A percentile compares a stretch with the other conserved stretches of the same genome.
Evolutionary conservation across 176 grass and related monocot genomes (phyloP).

Genomic region (Aegilops speltoides): DNA sequence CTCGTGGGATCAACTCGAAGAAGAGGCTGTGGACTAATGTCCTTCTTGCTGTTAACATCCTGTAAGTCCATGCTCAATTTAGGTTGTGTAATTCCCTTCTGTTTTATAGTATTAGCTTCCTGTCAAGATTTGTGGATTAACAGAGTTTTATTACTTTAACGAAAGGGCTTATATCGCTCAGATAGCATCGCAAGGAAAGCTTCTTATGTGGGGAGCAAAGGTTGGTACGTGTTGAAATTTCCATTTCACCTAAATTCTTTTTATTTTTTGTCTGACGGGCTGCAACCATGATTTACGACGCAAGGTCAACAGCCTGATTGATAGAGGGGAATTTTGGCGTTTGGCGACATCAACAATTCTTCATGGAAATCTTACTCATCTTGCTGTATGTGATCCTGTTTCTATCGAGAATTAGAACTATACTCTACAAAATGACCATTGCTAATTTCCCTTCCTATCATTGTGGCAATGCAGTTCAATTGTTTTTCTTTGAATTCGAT

Average conservation of each 20-base stretch:
- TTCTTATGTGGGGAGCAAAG: slow-evolving; percentile 93
- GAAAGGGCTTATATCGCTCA: slow-evolving; percentile 68
- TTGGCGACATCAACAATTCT: slow-evolving; percentile 83
- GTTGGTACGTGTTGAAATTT: slow-evolving; percentile 48
- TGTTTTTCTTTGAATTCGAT: slow-evolving; percentile 96
- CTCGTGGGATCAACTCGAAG: slow-evolving; percentile 41
- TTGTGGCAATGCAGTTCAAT: slow-evolving; percentile 59
- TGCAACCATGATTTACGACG: background rate
- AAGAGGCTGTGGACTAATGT: slow-evolving; percentile 86
- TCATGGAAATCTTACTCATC: slow-evolving; percentile 79
- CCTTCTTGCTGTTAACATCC: slow-evolving; percentile 63
- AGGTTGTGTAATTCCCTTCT: background rate
- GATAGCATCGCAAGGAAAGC: slow-evolving; percentile 67
- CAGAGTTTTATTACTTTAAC: slow-evolving; percentile 23
- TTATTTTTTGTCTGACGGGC: slow-evolving; percentile 14
- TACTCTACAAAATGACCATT: background rate
- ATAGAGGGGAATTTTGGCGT: slow-evolving; percentile 85
- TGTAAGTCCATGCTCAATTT: slow-evolving; percentile 47
- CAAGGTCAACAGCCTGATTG: slow-evolving; percentile 90
- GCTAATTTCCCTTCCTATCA: slow-evolving; percentile 28
- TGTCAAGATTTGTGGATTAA: slow-evolving; percentile 21
- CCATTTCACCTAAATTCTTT: slow-evolving; percentile 1
- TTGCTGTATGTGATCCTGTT: slow-evolving; percentile 55
- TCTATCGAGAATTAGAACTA: background rate
- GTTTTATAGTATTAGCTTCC: background rate